Evolutionary conservation across 495 filamentous ascomycete genomes (phyloP).

Genomic region (Xylaria grammica): DNA sequence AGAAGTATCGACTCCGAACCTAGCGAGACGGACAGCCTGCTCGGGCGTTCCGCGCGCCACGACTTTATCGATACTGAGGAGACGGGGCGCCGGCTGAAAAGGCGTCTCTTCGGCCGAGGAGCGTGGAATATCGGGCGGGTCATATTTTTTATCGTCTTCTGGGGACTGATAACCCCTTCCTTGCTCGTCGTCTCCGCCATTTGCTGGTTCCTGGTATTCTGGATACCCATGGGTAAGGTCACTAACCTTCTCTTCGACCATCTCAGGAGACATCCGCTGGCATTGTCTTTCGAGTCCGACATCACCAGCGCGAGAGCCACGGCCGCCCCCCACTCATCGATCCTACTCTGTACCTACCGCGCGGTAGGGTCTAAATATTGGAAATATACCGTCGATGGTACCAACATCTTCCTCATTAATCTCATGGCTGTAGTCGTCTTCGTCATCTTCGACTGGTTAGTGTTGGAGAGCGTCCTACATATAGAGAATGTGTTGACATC

Average conservation of each 20-base stretch:
- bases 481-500: constrained; percentile 73
- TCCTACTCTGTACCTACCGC: constrained; percentile 95
- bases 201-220: constrained; percentile 97
- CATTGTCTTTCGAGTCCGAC: constrained; percentile 90
- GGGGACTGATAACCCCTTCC: constrained; percentile 88
- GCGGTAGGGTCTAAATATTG: constrained; percentile 94
- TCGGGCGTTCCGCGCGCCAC: constrained; percentile 66
- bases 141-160: constrained; percentile 97
- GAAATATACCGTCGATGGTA: constrained; percentile 98
- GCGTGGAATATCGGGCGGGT: constrained; percentile 94
- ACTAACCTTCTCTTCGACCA: constrained; percentile 89
- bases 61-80: constrained; percentile 27
- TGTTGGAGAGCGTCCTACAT: constrained; percentile 70
- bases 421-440: constrained; percentile 88
- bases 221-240: constrained; percentile 97
- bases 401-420: constrained; percentile 99
- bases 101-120: constrained; percentile 90
- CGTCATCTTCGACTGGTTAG: constrained; percentile 88
- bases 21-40: constrained; percentile 86
- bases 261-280: constrained; percentile 89
- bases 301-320: constrained; percentile 71
- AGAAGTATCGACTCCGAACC: constrained; percentile 83
- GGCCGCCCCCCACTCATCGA: constrained; percentile 76
- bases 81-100: constrained; percentile 67
- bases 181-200: constrained; percentile 83